phyloP scores from a whole-genome alignment of 768 basidiomycete genomes.

The Pisolithus sp. region DNA sequence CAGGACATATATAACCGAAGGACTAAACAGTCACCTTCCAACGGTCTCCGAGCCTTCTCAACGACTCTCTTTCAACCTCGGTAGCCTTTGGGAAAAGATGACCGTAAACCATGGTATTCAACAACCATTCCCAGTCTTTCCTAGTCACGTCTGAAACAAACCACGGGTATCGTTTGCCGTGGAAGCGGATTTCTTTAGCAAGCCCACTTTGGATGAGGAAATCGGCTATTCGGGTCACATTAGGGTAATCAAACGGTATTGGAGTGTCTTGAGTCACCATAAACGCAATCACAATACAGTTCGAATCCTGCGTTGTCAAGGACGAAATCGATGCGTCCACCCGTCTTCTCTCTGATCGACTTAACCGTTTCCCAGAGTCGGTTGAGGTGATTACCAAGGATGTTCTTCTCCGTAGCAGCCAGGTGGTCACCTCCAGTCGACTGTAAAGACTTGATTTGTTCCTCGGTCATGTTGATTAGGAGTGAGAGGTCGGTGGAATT shows the following conservation, averaged over 20 bases:
- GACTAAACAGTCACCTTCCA: conserved; percentile 65
- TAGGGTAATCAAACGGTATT: neutral
- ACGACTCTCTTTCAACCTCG: conserved; percentile 74
- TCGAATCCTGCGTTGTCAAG: conserved; percentile 84
- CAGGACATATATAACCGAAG: neutral
- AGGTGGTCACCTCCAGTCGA: conserved; percentile 94
- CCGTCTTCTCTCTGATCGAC: conserved; percentile 60
- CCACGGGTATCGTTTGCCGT: conserved; percentile 94
- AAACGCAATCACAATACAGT: conserved; percentile 81
- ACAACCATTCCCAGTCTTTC: conserved; percentile 91
- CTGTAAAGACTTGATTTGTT: conserved; percentile 94
- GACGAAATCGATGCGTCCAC: conserved; percentile 73
- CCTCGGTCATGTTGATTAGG: conserved; percentile 96
- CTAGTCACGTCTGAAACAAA: conserved; percentile 91
- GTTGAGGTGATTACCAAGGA: conserved; percentile 77
- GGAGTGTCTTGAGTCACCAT: conserved; percentile 44
- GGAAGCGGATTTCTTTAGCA: conserved; percentile 81
- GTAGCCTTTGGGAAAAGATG: conserved; percentile 83
- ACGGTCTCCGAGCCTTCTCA: conserved; percentile 70
- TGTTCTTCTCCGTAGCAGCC: conserved; percentile 94
- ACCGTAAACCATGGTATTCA: conserved; percentile 85
- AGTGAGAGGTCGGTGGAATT: conserved; percentile 95
- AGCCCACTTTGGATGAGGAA: conserved; percentile 89
- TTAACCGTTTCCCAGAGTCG: conserved; percentile 72
- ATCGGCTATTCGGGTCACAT: conserved; percentile 54